These are phyloP conservation scores for Cenchrus americanus DNA, from an alignment of 176 grass and related monocot genomes.

Conservation along the genomic window DNA sequence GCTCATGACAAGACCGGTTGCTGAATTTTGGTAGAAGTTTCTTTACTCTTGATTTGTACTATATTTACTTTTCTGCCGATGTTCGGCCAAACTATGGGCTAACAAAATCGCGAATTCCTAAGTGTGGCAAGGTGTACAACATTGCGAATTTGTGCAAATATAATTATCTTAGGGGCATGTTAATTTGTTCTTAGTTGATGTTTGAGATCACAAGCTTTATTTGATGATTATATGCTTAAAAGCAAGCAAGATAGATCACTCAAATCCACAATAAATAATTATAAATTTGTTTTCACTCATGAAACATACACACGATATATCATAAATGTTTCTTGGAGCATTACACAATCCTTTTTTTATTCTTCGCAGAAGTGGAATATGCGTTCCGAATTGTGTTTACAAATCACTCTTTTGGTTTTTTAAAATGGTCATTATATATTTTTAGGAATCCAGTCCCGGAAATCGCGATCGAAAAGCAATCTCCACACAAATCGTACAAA, in stretches of 20 bases:
- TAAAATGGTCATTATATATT: fast-evolving
- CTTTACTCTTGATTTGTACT: background rate
- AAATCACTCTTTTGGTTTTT: background rate
- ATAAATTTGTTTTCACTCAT: background rate
- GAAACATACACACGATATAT: background rate
- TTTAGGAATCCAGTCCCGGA: background rate
- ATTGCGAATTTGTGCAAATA: background rate
- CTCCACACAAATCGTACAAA: background rate
- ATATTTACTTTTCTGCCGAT: background rate
- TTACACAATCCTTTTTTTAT: background rate
- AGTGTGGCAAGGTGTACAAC: background rate
- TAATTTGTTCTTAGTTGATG: background rate
- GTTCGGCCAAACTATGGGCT: background rate
- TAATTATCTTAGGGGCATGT: background rate
- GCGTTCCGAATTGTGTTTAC: too few relatives aligned
- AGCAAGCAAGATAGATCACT: background rate
- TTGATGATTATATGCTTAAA: background rate
- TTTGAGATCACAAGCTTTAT: background rate
- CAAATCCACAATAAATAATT: background rate
- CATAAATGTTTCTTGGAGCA: background rate
- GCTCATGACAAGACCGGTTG: too few relatives aligned
- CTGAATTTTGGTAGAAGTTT: background rate
- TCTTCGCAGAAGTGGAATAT: background rate
- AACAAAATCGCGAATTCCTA: background rate
- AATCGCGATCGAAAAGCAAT: background rate